Percentiles rank a stretch among this genome's conserved stretches.
Evolutionary conservation across 129 eudicot species (phyloP).

Genomic region (Mikania micrantha): DNA sequence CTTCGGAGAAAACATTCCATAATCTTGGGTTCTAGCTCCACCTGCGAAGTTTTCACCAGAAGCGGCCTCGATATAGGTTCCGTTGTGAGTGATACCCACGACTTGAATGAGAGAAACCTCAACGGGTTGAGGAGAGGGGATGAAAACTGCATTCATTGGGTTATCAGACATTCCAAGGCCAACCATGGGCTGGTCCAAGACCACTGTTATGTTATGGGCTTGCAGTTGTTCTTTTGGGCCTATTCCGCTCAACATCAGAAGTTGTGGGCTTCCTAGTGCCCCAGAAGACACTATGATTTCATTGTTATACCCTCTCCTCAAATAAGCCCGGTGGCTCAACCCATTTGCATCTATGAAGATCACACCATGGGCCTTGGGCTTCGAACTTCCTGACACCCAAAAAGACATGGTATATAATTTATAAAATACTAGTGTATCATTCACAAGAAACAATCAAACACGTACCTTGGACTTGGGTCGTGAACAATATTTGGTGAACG

Average conservation of each 20-base stretch:
- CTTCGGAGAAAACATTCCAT: constrained; percentile 94
- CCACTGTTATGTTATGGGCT: constrained; percentile 61
- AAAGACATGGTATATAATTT: neutral
- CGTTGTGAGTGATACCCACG: constrained; percentile 70
- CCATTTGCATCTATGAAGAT: constrained; percentile 63
- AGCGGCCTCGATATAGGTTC: constrained; percentile 85
- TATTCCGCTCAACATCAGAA: constrained; percentile 77
- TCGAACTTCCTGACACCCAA: constrained; percentile 27
- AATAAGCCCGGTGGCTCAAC: constrained; percentile 48
- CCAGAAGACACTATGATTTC: constrained; percentile 82
- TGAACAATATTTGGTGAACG: constrained; percentile 63
- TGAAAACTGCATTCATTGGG: constrained; percentile 84
- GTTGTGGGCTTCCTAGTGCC: constrained; percentile 89
- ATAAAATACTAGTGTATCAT: neutral
- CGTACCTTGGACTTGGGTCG: constrained; percentile 50
- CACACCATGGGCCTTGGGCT: constrained; percentile 76
- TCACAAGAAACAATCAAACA: neutral
- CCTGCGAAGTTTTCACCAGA: constrained; percentile 55
- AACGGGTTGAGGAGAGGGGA: constrained; percentile 78
- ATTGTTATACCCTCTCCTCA: constrained; percentile 47
- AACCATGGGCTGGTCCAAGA: constrained; percentile 64
- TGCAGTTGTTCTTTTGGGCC: constrained; percentile 63
- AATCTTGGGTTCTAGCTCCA: constrained; percentile 38
- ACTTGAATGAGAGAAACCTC: constrained; percentile 87
- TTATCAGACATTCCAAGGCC: constrained; percentile 92